Evolutionary conservation across 345 rosid species (phyloP), one percentile per base, ranked within the genome.

Genomic region (Linum lewisii): DNA sequence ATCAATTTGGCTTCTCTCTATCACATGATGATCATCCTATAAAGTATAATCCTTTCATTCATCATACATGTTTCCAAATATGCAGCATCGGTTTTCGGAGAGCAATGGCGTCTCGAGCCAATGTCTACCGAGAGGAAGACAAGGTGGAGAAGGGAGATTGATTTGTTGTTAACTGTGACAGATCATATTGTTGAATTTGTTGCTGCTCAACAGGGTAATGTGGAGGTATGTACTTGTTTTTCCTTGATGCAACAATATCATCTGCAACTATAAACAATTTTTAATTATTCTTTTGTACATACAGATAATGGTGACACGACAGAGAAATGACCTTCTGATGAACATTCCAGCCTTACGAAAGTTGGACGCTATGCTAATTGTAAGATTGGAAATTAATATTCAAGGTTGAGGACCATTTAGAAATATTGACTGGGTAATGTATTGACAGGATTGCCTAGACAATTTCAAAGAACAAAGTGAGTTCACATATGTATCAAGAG

Each of bases 271-370:
- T 29, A 29, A 29, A 29, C 34, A 29, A 29, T 29, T 8, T 29
- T 8, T 29, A 29, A 29, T 29, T 29, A 5, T 29, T 29, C 7
- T 56, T 37, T 3, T 5, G 20, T 15, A 3, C 5, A 13, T 58
- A 21, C 62, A 93, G 99, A 81, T 94, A 24, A 90, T 90, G 99
- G 67, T 71, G 57, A 90, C 96, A 36, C 68, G 78, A 61, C 96
- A 94, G 66, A 72, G 99, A 59, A 72, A 69, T n/a, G 97, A 94
- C 79, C 92, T 94, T 66, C 96, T 72, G 10, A 79, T 85, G 81
- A 90, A 94, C 79, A 90, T 90, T 36, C 97, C 99, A 8, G 97
- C 99, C 19, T 71, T 94, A 55, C 81, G 88, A 60, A 94, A 83
- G 77, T 88, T 94, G 6, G 99, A 94, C 13, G 75, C 90, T 15